Evolutionary conservation across 495 filamentous ascomycete species (phyloP).

Genomic region (Apiosordaria backusii): DNA sequence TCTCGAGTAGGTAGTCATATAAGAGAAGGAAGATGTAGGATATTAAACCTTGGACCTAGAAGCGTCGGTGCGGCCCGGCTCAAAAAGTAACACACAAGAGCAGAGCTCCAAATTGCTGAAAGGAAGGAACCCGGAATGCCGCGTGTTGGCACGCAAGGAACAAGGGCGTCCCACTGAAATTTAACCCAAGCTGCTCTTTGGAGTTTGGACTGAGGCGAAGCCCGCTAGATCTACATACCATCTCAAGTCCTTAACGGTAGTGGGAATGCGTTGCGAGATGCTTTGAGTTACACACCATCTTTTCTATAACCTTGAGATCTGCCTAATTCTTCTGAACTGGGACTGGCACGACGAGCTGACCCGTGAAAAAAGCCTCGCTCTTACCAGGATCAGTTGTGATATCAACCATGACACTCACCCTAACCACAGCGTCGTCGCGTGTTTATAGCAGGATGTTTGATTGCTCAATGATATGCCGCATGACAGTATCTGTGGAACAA

Average conservation of each 20-base stretch:
- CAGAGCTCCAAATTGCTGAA: background rate
- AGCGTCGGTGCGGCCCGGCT: background rate
- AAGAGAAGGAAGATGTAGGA: background rate
- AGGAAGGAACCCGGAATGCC: background rate
- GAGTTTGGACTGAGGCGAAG: background rate
- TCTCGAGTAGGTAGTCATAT: background rate
- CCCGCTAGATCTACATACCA: background rate
- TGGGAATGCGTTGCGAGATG: constrained; percentile 5
- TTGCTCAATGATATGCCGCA: background rate
- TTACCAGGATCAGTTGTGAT: background rate
- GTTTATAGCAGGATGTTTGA: background rate
- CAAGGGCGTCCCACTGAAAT: constrained; percentile 1
- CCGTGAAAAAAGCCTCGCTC: constrained; percentile 1
- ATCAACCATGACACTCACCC: background rate
- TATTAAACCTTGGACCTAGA: background rate
- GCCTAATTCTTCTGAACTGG: background rate
- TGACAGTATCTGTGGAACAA: background rate
- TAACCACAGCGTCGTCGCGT: background rate
- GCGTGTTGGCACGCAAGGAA: background rate
- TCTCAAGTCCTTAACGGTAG: background rate
- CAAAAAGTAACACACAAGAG: background rate
- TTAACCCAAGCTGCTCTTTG: background rate
- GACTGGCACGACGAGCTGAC: background rate
- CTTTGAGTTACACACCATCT: constrained; percentile 3
- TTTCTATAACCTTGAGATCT: background rate